phyloP scores from a whole-genome alignment of 495 filamentous ascomycete species.

The Astrothelium subdiscretum region DNA sequence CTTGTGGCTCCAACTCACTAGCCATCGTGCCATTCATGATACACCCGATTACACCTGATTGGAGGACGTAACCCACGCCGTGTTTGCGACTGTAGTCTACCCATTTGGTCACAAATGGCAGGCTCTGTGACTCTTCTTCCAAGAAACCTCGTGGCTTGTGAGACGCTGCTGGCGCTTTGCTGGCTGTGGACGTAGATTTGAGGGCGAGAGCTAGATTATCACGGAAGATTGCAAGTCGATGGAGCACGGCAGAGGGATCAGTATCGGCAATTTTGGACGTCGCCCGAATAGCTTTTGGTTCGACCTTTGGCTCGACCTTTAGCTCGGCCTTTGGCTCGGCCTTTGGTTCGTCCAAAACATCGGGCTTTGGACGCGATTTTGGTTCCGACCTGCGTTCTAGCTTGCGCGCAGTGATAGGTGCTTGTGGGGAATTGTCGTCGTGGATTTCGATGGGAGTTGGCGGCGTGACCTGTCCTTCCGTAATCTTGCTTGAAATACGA shows the following conservation, averaged over 20 bases:
- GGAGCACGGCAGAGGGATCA: constrained; percentile 24
- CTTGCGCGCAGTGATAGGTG: background rate
- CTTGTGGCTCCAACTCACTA: background rate
- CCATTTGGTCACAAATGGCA: constrained; percentile 31
- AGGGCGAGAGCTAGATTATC: constrained; percentile 26
- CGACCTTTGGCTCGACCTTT: background rate
- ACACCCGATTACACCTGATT: constrained; percentile 28
- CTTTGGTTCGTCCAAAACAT: background rate
- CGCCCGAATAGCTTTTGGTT: background rate
- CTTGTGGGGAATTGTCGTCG: background rate
- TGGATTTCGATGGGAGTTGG: background rate
- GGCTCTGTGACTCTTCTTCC: constrained; percentile 5
- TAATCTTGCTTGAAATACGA: background rate
- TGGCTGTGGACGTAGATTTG: constrained; percentile 6
- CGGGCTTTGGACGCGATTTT: background rate
- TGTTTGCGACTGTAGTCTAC: constrained; percentile 32
- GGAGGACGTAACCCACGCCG: constrained; percentile 29
- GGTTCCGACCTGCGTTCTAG: background rate
- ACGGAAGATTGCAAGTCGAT: constrained; percentile 21
- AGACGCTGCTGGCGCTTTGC: background rate
- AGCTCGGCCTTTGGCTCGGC: background rate
- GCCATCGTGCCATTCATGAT: constrained; percentile 19
- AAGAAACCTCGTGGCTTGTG: background rate
- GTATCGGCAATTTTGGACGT: constrained; percentile 12
- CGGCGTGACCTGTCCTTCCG: background rate